Conservation (phyloP, 2,329 filamentous ascomycete species). For the Chaetothyriales sp. region DNA sequence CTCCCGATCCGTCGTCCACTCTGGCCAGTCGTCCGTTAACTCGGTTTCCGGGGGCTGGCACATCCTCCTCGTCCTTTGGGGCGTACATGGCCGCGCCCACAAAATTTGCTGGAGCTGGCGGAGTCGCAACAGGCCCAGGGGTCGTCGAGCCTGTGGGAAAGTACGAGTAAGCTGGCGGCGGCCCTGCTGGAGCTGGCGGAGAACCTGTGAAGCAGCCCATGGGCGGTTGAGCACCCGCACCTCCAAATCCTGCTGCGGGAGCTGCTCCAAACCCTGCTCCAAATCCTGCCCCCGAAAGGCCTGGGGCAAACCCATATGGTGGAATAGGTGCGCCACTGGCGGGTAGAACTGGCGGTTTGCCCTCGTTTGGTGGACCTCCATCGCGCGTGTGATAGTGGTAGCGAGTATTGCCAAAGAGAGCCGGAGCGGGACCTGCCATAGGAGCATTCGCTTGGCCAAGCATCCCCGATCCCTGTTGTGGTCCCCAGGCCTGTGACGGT, state of each 20-base stretch:
- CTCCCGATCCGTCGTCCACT: constrained; percentile 37
- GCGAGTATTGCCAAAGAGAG: constrained; percentile 10
- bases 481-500: background rate
- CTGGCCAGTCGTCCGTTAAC: constrained; percentile 26
- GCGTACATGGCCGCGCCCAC: background rate
- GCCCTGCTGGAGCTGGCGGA: constrained; percentile 5
- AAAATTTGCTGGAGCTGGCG: constrained; percentile 3
- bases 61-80: background rate
- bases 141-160: constrained; percentile 2
- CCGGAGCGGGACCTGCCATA: constrained; percentile 1
- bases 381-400: constrained; percentile 20
- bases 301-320: background rate
- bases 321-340: background rate
- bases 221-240: background rate
- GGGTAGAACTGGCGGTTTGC: constrained; percentile 17
- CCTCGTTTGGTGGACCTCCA: constrained; percentile 21
- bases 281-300: constrained; percentile 5
- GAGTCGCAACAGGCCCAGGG: constrained; percentile 3
- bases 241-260: background rate
- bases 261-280: background rate
- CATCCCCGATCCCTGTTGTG: background rate
- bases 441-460: background rate
- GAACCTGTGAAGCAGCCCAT: background rate
- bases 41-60: constrained; percentile 9
- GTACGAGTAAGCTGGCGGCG: background rate